Base-by-base conservation (phyloP, 805 yeast species). In the Vanderwaltozyma polyspora region DNA sequence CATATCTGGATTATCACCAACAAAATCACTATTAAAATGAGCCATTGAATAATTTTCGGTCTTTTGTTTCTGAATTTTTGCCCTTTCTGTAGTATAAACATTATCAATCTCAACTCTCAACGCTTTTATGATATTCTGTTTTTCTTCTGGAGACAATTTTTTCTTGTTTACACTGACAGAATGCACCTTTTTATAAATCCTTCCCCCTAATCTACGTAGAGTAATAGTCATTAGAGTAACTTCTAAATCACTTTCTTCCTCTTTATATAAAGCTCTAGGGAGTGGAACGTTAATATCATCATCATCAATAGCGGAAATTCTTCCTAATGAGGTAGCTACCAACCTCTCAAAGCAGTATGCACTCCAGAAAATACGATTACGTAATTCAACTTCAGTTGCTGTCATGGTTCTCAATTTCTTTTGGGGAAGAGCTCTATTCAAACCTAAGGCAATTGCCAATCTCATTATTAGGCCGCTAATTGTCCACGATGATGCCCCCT, bases 401-500 rank as follows among this genome's bases (percentile, higher is more conserved):
- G 58, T 46, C 49, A 54, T 45, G 15, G 37, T 47, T 35, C 44
- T 54, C 34, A 52, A 46, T 32, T 55, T 60, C 12, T 42, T 46
- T 5, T 49, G 36, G 2, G 54, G 36, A 2, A 63, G 35, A 19
- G 52, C 59, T 34, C 70, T 62, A 43, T 72, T 67, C 21, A 72
- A 48, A 2, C 75, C 74, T 19, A 70, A 40, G 10, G 67, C 63
- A 12, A 69, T 48, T 1, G 66, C 59, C 31, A 68, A 39, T 42
- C 77, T 49, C 41, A 67, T 56, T 21, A 69, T 52, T 16, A 68
- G 46, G 1, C 77, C 74, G 35, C 67, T 64, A 16, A 71, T 58
- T 25, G 69, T 66, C 78, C 76, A 71, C 1, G 75, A 61, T 17
- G 68, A 61, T 9, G 65, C 57, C 3, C 73, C 73, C 26, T 62